A percentile compares a stretch with the other conserved stretches of the same genome.
These are phyloP conservation scores for Luvunga scandens DNA, from an alignment of 345 rosid species.

Conservation along the genomic window DNA sequence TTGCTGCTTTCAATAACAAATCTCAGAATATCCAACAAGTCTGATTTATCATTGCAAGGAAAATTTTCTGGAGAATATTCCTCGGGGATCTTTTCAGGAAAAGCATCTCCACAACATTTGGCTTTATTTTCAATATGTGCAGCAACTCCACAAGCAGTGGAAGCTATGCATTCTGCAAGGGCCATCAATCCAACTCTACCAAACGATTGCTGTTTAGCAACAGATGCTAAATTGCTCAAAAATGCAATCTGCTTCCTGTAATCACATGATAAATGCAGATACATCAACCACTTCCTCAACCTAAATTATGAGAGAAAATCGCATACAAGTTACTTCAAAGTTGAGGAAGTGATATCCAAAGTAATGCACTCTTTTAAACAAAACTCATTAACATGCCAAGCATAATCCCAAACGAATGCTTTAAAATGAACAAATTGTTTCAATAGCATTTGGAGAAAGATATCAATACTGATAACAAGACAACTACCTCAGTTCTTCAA, in stretches of 20 bases:
- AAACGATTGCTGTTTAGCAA: conserved; percentile 67
- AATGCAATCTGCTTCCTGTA: conserved; percentile 57
- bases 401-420: not conserved
- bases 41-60: conserved; percentile 32
- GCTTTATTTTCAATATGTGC: conserved; percentile 23
- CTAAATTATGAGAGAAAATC: not conserved
- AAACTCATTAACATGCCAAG: not conserved
- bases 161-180: conserved; percentile 74
- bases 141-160: conserved; percentile 50
- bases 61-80: conserved; percentile 29
- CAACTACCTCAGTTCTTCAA: not conserved
- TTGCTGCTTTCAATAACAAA: conserved; percentile 86
- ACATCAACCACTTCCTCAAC: conserved; percentile 3
- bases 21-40: conserved; percentile 65
- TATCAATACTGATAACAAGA: not conserved
- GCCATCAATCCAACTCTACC: conserved; percentile 91
- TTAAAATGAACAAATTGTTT: not conserved
- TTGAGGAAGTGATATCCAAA: not conserved
- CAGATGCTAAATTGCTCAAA: conserved; percentile 62
- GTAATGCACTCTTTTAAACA: not conserved
- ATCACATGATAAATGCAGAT: conserved; percentile 18
- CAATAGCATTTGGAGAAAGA: too few species aligned
- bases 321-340: not conserved
- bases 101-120: conserved; percentile 24
- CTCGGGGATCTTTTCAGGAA: conserved; percentile 20